Base-by-base conservation (phyloP, 805 yeast genomes). In the Candida schatavii region DNA sequence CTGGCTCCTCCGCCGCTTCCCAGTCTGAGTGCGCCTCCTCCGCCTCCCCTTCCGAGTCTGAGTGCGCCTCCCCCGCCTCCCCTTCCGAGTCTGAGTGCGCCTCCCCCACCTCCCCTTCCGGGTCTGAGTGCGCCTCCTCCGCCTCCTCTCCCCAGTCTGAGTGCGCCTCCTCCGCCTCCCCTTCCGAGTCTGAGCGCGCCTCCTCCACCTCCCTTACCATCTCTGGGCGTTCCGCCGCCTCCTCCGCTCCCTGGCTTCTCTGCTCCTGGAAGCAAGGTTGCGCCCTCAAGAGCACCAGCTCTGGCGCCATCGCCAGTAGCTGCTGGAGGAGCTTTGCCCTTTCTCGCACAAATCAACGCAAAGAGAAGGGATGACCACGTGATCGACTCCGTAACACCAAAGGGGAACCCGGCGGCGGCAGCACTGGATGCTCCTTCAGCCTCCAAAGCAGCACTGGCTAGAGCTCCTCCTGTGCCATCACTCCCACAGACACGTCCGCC, bases 271-370 rank as follows among this genome's bases (percentile, higher is more conserved):
- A 39, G 3, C n/a, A 6, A 37, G n/a, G 19, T 31, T 13, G 29
- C 46, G 5, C 25, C 45, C 19, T 35, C 47, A 7, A 39, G 46
- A 5, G 34, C 52, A 25, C 35, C 42, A 6, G 48, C 53, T 3
- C 28, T 47, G 9, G 15, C 32, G 25, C n/a, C n/a, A n/a, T n/a
- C n/a, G n/a, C 39, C 45, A 15, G 46, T 48, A 1, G 54, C 57
- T n/a, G 50, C 27, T 7, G 62, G 60, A 23, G 78, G 78, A 1
- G 74, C 69, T 0, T 55, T 79, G 19, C 85, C 86, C 5, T 80
- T 80, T 50, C 64, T 80, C 37, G 80, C 80, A 0, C 77, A 79
- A 44, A 80, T 80, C 37, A 77, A 78, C 46, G 70, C 74, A 30
- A 77, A 74, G 54, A 66, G 84, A 56, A 69, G 74, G 46, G 80